Percentiles rank a stretch among this genome's conserved stretches.
phyloP scores from a whole-genome alignment of 495 filamentous ascomycete species.

The Astrocystis sublimbata region DNA sequence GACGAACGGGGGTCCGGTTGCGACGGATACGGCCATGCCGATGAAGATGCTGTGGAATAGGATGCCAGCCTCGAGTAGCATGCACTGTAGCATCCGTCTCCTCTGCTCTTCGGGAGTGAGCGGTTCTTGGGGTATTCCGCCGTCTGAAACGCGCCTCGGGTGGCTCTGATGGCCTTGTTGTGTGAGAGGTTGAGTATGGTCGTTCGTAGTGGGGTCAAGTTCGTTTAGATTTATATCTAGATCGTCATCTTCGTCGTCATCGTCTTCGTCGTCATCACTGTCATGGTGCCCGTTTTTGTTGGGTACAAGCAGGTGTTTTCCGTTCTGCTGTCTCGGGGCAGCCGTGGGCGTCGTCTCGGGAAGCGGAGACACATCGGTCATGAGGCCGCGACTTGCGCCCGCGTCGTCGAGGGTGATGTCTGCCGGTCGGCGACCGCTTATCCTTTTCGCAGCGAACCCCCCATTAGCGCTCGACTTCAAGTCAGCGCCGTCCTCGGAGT shows the following conservation, averaged over 20 bases:
- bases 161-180: conserved; percentile 11
- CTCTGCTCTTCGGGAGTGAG: conserved; percentile 49
- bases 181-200: conserved; percentile 28
- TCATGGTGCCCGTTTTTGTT: conserved; percentile 19
- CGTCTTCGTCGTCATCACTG: conserved; percentile 30
- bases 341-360: conserved; percentile 42
- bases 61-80: conserved; percentile 81
- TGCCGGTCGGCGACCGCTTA: conserved; percentile 33
- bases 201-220: conserved; percentile 40
- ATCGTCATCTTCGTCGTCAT: conserved; percentile 43
- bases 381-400: conserved; percentile 47
- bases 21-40: conserved; percentile 84
- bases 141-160: conserved; percentile 29
- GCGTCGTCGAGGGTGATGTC: conserved; percentile 47
- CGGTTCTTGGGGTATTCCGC: conserved; percentile 22
- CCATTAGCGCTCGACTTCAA: conserved; percentile 22
- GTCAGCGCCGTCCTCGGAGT: conserved; percentile 26
- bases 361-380: conserved; percentile 51
- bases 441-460: conserved; percentile 27
- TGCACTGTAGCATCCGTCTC: conserved; percentile 72
- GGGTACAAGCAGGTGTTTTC: conserved; percentile 7
- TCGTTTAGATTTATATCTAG: conserved; percentile 56
- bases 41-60: conserved; percentile 88
- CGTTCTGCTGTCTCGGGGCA: conserved; percentile 16
- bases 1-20: conserved; percentile 73